A percentile compares a stretch with the other conserved stretches of the same genome.
Evolutionary conservation across 306 rosid species (phyloP).

Genomic region (Astragalus membranaceus): DNA sequence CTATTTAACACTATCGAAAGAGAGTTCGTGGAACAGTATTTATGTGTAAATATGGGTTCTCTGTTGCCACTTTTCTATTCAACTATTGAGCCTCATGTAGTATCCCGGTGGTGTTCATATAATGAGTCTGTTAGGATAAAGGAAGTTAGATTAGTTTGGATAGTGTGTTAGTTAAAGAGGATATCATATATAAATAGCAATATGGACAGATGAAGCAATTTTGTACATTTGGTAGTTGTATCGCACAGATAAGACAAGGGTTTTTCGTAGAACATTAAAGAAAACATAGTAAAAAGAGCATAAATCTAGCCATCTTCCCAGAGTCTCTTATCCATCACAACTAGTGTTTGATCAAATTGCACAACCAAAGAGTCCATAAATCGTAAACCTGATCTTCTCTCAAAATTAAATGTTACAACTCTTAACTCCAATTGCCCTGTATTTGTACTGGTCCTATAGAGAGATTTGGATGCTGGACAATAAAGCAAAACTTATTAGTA

Average conservation of each 20-base stretch:
- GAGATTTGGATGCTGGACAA: constrained; percentile 10
- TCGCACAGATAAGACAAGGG: no score
- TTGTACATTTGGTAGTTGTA: background rate
- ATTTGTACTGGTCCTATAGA: background rate
- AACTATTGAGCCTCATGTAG: background rate
- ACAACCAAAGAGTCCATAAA: background rate
- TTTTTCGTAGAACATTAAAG: background rate
- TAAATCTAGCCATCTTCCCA: no score
- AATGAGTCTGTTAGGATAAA: background rate
- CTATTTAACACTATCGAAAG: no score
- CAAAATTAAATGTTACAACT: background rate
- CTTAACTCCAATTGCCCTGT: background rate
- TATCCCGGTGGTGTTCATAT: background rate
- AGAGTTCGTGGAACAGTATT: background rate
- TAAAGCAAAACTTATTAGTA: background rate
- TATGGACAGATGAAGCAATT: background rate
- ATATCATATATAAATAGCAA: background rate
- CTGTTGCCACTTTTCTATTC: background rate
- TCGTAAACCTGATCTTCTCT: background rate
- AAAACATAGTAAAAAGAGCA: background rate
- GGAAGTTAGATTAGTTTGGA: background rate
- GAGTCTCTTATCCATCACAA: background rate
- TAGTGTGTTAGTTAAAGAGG: background rate
- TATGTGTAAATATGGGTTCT: background rate
- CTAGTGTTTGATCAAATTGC: background rate